phyloP scores from a whole-genome alignment of 2,329 filamentous ascomycete species.

The Cladorrhinum sp. region DNA sequence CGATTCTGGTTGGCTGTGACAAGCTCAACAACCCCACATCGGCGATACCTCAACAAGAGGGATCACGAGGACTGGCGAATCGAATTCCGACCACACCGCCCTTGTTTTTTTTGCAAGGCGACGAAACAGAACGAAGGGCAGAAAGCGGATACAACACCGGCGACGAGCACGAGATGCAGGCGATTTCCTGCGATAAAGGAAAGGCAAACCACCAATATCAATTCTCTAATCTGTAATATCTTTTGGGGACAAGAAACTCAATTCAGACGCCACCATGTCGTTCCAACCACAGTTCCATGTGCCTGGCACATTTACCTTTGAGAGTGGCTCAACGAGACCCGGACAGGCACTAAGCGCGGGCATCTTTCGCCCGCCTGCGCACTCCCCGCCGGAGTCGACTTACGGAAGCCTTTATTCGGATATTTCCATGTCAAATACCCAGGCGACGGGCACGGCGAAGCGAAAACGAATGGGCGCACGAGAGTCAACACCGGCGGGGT shows the following conservation, averaged over 20 bases:
- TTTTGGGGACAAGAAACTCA: neutral
- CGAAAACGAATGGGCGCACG: conserved; percentile 49
- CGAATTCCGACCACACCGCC: neutral
- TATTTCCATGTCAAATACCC: conserved; percentile 31
- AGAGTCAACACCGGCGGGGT: conserved; percentile 36
- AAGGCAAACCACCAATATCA: neutral
- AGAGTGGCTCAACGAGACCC: conserved; percentile 23
- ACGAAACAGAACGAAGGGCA: neutral
- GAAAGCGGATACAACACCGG: neutral
- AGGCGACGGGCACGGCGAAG: conserved; percentile 38
- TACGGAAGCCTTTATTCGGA: conserved; percentile 39
- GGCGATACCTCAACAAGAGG: neutral
- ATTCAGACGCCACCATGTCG: neutral
- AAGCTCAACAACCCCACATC: conserved; percentile 10
- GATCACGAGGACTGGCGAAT: conserved; percentile 6
- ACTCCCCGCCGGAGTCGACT: conserved; percentile 29
- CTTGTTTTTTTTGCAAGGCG: neutral
- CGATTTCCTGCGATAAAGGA: neutral
- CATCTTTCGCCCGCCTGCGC: conserved; percentile 33
- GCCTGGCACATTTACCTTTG: conserved; percentile 33
- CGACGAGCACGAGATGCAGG: neutral
- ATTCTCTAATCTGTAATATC: neutral
- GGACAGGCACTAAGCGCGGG: conserved; percentile 31
- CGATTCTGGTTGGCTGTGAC: conserved; percentile 3
- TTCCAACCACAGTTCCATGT: conserved; percentile 30